Conservation (phyloP, 116 monocot species). For the Trichopus zeylanicus region DNA sequence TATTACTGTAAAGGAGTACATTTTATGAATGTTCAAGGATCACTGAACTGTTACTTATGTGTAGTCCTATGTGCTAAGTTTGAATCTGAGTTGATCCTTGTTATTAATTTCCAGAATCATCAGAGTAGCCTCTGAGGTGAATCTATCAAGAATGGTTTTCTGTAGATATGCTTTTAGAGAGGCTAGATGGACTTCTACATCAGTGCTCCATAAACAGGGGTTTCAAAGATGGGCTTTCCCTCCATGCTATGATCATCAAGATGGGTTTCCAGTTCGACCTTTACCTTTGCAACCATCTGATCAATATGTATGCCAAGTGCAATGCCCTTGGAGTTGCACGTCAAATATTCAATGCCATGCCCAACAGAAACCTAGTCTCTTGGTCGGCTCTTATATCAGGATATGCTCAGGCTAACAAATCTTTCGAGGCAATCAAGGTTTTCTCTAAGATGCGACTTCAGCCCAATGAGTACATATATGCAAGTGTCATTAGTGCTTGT, state of each 20-base stretch:
- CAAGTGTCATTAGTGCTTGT: slow-evolving; percentile 40
- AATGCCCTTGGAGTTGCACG: slow-evolving; percentile 18
- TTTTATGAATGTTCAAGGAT: too few species aligned
- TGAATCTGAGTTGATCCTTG: not conserved
- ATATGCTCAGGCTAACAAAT: slow-evolving; percentile 24
- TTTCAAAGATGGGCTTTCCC: slow-evolving; percentile 13
- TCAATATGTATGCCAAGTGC: slow-evolving; percentile 56
- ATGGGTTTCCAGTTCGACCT: slow-evolving; percentile 18
- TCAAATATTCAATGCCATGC: slow-evolving; percentile 36
- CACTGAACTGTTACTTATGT: too few species aligned
- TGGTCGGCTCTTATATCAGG: slow-evolving; percentile 56
- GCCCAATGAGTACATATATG: slow-evolving; percentile 54
- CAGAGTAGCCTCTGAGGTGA: not conserved
- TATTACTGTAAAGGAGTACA: too few species aligned
- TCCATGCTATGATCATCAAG: slow-evolving; percentile 36
- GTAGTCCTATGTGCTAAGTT: not conserved
- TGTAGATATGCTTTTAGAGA: slow-evolving; percentile 13
- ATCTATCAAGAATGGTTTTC: not conserved
- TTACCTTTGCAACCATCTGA: slow-evolving; percentile 47
- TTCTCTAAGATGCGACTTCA: slow-evolving; percentile 34
- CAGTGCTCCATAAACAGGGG: slow-evolving; percentile 24
- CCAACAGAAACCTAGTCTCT: slow-evolving; percentile 37
- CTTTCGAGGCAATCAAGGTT: slow-evolving; percentile 23
- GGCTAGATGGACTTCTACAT: slow-evolving; percentile 31
- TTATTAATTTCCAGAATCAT: not conserved